These are phyloP conservation scores for Podosphaera aphanis DNA, from an alignment of 2,329 filamentous ascomycete genomes.

Conservation along the genomic window DNA sequence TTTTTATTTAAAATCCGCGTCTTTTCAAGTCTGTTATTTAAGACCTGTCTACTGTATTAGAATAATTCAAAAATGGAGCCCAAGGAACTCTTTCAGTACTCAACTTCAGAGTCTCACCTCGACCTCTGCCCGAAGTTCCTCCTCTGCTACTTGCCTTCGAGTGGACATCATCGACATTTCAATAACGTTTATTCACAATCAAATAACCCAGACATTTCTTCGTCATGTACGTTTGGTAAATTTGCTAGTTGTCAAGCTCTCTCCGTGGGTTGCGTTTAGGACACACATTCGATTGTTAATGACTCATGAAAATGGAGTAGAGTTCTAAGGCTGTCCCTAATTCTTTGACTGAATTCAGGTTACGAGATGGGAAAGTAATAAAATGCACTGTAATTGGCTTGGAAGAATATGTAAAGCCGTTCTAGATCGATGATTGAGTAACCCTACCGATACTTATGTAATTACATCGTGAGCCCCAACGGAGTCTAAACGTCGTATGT, in stretches of 20 bases:
- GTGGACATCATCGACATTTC: not conserved
- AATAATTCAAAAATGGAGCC: not conserved
- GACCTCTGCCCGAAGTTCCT: slow-evolving; percentile 45
- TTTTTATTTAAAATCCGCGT: slow-evolving; percentile 85
- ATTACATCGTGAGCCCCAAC: no score
- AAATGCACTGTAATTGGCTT: no score
- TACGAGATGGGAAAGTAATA: no score
- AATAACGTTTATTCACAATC: not conserved
- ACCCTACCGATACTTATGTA: no score
- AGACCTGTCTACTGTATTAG: slow-evolving; percentile 19
- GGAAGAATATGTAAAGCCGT: no score
- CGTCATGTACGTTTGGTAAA: not conserved
- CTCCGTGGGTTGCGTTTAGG: not conserved
- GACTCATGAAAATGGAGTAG: no score
- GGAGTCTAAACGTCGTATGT: no score
- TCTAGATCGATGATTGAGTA: no score
- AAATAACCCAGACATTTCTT: not conserved
- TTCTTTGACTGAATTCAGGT: no score
- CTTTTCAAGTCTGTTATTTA: slow-evolving; percentile 62
- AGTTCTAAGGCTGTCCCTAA: no score
- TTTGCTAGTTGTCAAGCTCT: not conserved
- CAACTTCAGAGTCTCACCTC: slow-evolving; percentile 18
- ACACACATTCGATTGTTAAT: not conserved
- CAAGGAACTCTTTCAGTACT: not conserved
- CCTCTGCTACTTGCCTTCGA: slow-evolving; percentile 22